phyloP scores from a whole-genome alignment of 768 basidiomycete genomes.

The Lyophyllum semitale region DNA sequence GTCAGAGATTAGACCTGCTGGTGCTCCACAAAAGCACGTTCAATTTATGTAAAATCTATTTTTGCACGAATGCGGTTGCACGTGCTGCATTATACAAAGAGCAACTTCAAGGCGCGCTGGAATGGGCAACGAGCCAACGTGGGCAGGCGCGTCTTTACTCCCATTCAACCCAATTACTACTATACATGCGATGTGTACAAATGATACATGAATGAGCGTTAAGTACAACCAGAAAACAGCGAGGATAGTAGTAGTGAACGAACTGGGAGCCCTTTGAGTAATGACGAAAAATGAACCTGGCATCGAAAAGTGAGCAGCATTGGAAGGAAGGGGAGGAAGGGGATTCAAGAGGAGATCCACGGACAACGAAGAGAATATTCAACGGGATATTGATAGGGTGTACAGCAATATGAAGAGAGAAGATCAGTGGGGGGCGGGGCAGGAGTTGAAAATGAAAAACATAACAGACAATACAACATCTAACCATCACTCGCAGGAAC shows the following conservation, averaged over 20 bases:
- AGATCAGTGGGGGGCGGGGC: not conserved
- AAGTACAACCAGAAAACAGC: not conserved
- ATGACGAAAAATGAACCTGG: not conserved
- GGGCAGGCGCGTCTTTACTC: not conserved
- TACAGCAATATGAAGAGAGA: not conserved
- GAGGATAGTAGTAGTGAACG: not conserved
- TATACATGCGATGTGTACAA: not conserved
- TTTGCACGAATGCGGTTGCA: no score
- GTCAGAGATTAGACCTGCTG: no score
- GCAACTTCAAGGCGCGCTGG: no score
- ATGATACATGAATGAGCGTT: conserved; percentile 1
- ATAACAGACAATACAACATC: not conserved
- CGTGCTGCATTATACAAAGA: no score
- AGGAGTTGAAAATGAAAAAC: not conserved
- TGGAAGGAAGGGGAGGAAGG: not conserved
- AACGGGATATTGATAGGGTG: no score
- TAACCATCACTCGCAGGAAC: not conserved
- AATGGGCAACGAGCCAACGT: no score
- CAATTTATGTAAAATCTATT: no score
- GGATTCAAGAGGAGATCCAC: not conserved
- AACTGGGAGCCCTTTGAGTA: not conserved
- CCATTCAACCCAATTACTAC: not conserved
- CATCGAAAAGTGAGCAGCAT: no score
- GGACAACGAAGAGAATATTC: not conserved
- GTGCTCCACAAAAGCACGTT: no score